Evolutionary conservation across 208 protist species (phyloP).

Genomic region (Crithidia expoeki): DNA sequence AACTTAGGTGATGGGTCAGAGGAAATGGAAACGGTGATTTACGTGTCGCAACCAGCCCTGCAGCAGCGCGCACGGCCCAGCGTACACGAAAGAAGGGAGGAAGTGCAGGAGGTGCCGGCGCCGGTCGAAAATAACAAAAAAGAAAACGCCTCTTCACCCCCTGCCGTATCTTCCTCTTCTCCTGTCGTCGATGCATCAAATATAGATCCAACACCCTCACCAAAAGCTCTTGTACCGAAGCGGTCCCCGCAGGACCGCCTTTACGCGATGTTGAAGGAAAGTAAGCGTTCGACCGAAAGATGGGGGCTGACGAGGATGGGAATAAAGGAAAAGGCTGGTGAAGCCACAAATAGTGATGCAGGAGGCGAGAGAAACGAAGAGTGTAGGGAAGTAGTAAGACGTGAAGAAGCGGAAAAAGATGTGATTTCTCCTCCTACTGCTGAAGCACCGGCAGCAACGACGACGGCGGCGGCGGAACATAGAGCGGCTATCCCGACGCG

Average conservation of each 20-base stretch:
- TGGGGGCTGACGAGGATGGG: no score
- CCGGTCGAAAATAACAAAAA: not conserved
- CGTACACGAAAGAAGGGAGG: not conserved
- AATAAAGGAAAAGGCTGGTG: no score
- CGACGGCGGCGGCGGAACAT: not conserved
- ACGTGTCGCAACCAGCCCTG: conserved; percentile 61
- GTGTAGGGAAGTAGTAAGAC: no score
- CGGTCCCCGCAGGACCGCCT: no score
- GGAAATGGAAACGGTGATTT: conserved; percentile 50
- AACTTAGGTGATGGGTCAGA: conserved; percentile 27
- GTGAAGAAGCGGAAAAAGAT: no score
- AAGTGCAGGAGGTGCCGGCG: not conserved
- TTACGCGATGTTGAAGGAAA: no score
- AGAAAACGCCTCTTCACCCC: not conserved
- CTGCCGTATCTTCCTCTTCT: not conserved
- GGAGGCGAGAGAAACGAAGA: no score
- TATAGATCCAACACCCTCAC: not conserved
- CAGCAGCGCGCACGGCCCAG: not conserved
- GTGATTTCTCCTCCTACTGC: not conserved
- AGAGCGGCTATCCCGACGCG: not conserved
- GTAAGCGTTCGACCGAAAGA: no score
- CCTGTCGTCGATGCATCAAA: not conserved
- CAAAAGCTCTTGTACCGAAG: no score
- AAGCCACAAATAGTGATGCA: no score
- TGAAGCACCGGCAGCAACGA: not conserved